Conservation (phyloP, 2,329 filamentous ascomycete species). For the Dendryphion nanum region DNA sequence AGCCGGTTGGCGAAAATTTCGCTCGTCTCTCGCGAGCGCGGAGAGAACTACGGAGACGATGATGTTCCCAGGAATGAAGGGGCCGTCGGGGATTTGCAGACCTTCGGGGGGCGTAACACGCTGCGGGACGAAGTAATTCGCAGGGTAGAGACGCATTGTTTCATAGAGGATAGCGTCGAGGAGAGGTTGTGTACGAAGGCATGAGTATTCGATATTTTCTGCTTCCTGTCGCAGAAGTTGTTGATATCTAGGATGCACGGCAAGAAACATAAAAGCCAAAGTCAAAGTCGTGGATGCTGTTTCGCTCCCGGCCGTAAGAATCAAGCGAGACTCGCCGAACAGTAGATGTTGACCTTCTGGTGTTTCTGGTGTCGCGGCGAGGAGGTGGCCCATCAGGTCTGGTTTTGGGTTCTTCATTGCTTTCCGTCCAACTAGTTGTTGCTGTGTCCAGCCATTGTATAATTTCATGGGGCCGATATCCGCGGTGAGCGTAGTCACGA, state of each 20-base stretch:
- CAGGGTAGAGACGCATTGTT: conserved; percentile 25
- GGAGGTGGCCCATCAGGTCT: too few species aligned
- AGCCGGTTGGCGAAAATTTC: background rate
- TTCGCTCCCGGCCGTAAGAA: conserved; percentile 36
- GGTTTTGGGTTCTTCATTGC: too few species aligned
- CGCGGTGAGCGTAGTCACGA: too few species aligned
- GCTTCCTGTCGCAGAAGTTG: background rate
- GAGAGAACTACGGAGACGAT: background rate
- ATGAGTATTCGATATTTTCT: too few species aligned
- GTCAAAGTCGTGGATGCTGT: background rate
- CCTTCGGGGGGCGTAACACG: conserved; percentile 32
- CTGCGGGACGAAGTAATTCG: conserved; percentile 23
- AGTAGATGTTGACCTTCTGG: conserved; percentile 6
- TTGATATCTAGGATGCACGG: background rate
- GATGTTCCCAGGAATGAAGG: conserved; percentile 26
- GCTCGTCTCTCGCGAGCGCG: background rate
- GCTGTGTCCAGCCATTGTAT: too few species aligned
- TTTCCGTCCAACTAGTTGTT: too few species aligned
- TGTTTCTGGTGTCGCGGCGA: conserved; percentile 33
- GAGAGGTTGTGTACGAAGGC: background rate
- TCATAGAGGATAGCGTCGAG: conserved; percentile 34
- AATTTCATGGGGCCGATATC: too few species aligned
- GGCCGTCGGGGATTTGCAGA: conserved; percentile 12
- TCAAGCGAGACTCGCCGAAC: conserved; percentile 47
- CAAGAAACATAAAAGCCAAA: background rate